These are phyloP conservation scores for Bauhinia variegata DNA, from an alignment of 306 rosid species.

Conservation along the genomic window DNA sequence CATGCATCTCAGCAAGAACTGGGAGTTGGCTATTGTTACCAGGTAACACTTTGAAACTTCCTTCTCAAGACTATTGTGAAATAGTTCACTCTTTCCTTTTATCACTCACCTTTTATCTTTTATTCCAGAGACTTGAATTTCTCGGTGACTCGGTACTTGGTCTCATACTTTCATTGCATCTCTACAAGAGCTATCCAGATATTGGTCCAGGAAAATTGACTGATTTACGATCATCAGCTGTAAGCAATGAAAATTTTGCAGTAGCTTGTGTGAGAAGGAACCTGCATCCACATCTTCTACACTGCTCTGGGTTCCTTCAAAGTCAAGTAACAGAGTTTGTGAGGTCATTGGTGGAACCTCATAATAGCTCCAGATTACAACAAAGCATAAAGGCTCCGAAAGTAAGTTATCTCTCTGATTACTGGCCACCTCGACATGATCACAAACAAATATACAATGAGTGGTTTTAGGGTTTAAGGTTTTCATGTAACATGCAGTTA, in stretches of 20 bases:
- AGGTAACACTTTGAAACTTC: slow-evolving; percentile 42
- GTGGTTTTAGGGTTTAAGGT: too few relatives aligned
- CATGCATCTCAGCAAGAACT: slow-evolving; percentile 64
- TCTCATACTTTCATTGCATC: slow-evolving; percentile 62
- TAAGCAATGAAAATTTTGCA: slow-evolving; percentile 71
- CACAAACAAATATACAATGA: too few relatives aligned
- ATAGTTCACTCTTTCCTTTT: background rate
- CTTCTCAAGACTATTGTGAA: background rate
- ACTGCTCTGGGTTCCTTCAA: slow-evolving; percentile 58
- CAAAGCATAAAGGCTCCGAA: slow-evolving; percentile 55
- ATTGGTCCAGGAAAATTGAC: slow-evolving; percentile 72
- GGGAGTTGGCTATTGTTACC: slow-evolving; percentile 60
- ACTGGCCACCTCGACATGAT: background rate
- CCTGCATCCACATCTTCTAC: slow-evolving; percentile 67
- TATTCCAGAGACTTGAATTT: slow-evolving; percentile 68
- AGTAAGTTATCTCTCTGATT: slow-evolving; percentile 37
- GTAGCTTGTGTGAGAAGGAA: slow-evolving; percentile 62
- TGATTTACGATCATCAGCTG: slow-evolving; percentile 66
- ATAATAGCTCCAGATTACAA: slow-evolving; percentile 19
- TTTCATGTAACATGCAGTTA: too few relatives aligned
- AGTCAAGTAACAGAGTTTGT: slow-evolving; percentile 61
- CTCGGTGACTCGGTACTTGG: slow-evolving; percentile 79
- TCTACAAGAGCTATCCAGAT: slow-evolving; percentile 52
- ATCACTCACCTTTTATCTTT: slow-evolving; percentile 26
- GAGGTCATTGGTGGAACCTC: slow-evolving; percentile 41